Base-by-base conservation (phyloP, 306 rosid species). In the Fagus crenata region DNA sequence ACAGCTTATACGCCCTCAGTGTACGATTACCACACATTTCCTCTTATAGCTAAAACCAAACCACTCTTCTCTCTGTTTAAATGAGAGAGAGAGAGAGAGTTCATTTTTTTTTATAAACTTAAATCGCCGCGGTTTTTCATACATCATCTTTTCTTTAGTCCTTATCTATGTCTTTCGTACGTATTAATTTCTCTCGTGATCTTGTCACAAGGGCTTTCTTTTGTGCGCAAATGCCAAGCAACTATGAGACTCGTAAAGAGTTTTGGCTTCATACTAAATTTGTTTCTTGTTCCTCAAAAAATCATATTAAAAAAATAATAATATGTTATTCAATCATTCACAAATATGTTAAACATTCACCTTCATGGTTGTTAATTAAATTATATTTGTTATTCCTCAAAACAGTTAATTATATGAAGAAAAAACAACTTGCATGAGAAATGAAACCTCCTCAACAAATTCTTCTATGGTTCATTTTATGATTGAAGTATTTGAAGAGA, bases 131-230 rank as follows among this genome's bases (percentile, higher is more conserved):
- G 64, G 64, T 58, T 58, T 58, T 28, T 58, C 64, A 58, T 58
- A 35, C 64, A 58, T 28, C 64, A 58, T 58, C 11, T 46, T 46
- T 46, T 46, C 64, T 58, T 28, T 58, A 58, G 64, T 58, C 64
- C 64, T 3, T 58, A 58, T 58, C 64, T 58, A 32, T 9, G 51
- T 46, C 5, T n/a, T 63, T 15, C 37, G 14, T 32, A 61, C 49
- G 22, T 60, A 31, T 46, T 46, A 46, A 22, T 49, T 63, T 31
- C 32, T 31, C 43, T 74, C 71, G 72, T 75, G 42, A 58, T 75
- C 72, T 46, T 75, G 71, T 75, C 78, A 61, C 78, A 32, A 37
- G 51, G 12, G 14, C 12, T 15, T 17, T 22, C 12, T 31, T 8
- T 58, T 28, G 33, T 22, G 31, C 28, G 63, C 63, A 18, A 56